Conservation (phyloP, 1,284 basidiomycete species). For the Ceratobasidium sp. region DNA sequence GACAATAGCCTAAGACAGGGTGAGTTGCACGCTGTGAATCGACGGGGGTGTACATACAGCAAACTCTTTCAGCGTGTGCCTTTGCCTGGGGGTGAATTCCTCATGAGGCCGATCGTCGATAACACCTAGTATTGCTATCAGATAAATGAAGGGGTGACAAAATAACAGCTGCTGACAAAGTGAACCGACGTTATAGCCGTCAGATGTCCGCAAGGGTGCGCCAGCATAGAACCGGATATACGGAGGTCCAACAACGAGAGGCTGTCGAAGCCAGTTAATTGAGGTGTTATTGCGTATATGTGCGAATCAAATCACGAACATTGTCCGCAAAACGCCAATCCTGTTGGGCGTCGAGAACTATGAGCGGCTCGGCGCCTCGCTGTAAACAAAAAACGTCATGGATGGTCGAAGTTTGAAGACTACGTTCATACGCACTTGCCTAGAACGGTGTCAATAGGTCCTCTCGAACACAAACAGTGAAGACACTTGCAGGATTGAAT, state of each 20-base stretch:
- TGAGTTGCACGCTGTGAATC: background rate
- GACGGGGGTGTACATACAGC: constrained; percentile 58
- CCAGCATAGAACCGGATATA: constrained; percentile 91
- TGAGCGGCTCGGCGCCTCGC: constrained; percentile 85
- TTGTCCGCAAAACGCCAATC: constrained; percentile 92
- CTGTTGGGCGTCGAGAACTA: constrained; percentile 78
- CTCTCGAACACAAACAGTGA: background rate
- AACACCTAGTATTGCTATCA: constrained; percentile 58
- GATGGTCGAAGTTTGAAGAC: background rate
- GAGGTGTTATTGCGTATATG: background rate
- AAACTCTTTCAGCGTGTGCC: constrained; percentile 95
- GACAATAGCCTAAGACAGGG: constrained; percentile 73
- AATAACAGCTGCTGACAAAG: constrained; percentile 54
- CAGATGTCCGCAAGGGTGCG: constrained; percentile 86
- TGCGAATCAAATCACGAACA: constrained; percentile 58
- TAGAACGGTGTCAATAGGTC: background rate
- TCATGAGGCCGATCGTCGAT: constrained; percentile 85
- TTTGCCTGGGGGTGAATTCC: constrained; percentile 88
- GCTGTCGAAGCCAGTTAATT: constrained; percentile 61
- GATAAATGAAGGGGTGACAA: background rate
- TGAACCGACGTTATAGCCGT: constrained; percentile 91
- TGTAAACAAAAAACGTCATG: constrained; percentile 43
- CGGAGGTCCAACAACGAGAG: constrained; percentile 74
- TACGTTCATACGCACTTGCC: constrained; percentile 23
- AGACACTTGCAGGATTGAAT: constrained; percentile 83